Conservation (phyloP, 495 filamentous ascomycete genomes). For the Neurospora intermedia region DNA sequence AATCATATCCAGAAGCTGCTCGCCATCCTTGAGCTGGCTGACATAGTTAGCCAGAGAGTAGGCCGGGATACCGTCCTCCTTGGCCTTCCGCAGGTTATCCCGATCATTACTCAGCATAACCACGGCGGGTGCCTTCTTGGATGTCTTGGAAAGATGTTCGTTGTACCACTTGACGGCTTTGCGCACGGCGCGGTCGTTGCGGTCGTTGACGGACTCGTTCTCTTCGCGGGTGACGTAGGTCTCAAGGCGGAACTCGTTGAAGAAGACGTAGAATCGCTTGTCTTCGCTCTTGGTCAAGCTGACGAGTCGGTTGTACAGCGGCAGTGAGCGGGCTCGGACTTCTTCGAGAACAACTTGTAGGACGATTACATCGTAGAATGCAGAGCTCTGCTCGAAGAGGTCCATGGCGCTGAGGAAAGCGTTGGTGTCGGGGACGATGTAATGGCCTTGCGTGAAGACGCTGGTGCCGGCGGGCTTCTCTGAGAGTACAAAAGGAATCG, state of each 20-base stretch:
- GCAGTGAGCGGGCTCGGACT: constrained; percentile 83
- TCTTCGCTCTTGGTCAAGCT: constrained; percentile 85
- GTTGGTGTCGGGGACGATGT: constrained; percentile 94
- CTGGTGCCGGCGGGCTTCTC: constrained; percentile 74
- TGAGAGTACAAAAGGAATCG: constrained; percentile 74
- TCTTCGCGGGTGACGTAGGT: constrained; percentile 66
- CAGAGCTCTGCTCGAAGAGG: constrained; percentile 80
- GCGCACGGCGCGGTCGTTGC: constrained; percentile 87
- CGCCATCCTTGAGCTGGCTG: constrained; percentile 67
- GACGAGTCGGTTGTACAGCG: constrained; percentile 88
- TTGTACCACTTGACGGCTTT: constrained; percentile 82
- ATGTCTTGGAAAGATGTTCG: constrained; percentile 58
- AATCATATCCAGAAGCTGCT: constrained; percentile 89
- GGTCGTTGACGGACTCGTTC: constrained; percentile 88
- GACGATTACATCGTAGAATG: constrained; percentile 91
- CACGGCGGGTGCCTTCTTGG: constrained; percentile 57
- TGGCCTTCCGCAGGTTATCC: constrained; percentile 75
- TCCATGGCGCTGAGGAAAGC: constrained; percentile 93
- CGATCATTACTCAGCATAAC: constrained; percentile 92
- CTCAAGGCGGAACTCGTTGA: constrained; percentile 94
- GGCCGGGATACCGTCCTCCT: constrained; percentile 56
- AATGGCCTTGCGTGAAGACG: constrained; percentile 75
- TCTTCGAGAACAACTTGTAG: constrained; percentile 95
- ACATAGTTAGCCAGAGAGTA: constrained; percentile 70
- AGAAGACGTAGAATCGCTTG: constrained; percentile 96